Base-by-base conservation (phyloP, 345 rosid genomes). In the Melaleuca quinquenervia region DNA sequence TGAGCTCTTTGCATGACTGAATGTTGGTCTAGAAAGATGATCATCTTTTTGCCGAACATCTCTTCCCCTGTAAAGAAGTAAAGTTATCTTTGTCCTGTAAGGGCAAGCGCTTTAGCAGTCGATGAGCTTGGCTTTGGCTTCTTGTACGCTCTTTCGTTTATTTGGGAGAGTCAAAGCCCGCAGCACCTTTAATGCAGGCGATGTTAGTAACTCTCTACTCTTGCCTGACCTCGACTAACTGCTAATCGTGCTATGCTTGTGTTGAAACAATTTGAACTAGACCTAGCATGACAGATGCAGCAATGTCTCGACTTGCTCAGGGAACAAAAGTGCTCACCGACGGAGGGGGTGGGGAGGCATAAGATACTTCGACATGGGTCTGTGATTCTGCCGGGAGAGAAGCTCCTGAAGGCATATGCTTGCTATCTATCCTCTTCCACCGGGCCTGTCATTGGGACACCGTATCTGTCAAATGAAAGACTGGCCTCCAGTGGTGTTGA, bases 381-480 rank as follows among this genome's bases (percentile, higher is more conserved):
- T 24, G 60, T 22, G 60, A 55, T 55, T 10, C 6, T 24, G 60
- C 27, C 13, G 14, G 27, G 27, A 24, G 27, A 55, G 60, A 24
- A 55, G 60, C 22, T 55, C 13, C 2, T 24, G 60, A 55, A 55
- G 60, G 60, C 27, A 26, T 55, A 55, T 55, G 60, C 11, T 55
- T 24, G 60, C 60, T 16, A 24, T 8, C 60, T 8, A 55, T 55
- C 60, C 60, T 0, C 27, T 24, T 22, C 27, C 60, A 22, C 60
- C 26, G 26, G 26, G 26, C 56, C 56, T 53, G 56, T 53, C 27
- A 24, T 6, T 14, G 15, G 11, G 11, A 11, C 13, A 50, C 8
- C 14, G 13, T 95, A 95, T 87, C 29, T 94, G 84, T 93, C 98
- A 78, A 92, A 84, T 51, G 90, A 87, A 89, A 92, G 91, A 70